Conservation (phyloP, 129 eudicot genomes). For the Helichrysum umbraculigerum region DNA sequence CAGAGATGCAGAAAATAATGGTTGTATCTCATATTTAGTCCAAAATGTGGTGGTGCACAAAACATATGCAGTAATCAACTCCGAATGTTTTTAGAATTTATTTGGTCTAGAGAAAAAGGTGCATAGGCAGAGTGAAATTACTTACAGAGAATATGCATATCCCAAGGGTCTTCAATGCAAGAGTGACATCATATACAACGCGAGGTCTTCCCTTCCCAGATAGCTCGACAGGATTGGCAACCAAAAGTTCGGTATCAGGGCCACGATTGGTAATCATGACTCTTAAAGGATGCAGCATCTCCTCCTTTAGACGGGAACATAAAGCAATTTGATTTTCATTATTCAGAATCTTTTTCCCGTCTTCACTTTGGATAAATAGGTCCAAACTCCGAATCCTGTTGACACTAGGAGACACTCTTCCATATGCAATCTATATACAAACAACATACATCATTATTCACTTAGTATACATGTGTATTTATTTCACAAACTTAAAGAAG, state of each 20-base stretch:
- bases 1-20: too few species aligned
- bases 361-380: slow-evolving; percentile 64
- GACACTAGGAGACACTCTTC: slow-evolving; percentile 58
- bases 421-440: slow-evolving; percentile 60
- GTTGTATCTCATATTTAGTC: too few species aligned
- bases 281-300: slow-evolving; percentile 85
- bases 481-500: not conserved
- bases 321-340: slow-evolving; percentile 51
- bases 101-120: not conserved
- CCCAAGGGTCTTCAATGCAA: slow-evolving; percentile 64
- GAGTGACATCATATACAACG: slow-evolving; percentile 84
- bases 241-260: slow-evolving; percentile 86
- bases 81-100: too few species aligned
- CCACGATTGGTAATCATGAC: slow-evolving; percentile 80
- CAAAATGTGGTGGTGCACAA: too few species aligned
- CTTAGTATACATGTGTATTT: not conserved
- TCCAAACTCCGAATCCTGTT: slow-evolving; percentile 73
- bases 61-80: too few species aligned
- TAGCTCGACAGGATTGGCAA: slow-evolving; percentile 90
- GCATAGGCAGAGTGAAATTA: not conserved
- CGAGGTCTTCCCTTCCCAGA: slow-evolving; percentile 92
- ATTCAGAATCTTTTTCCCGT: slow-evolving; percentile 80
- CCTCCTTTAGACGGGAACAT: slow-evolving; percentile 81
- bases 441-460: slow-evolving; percentile 15
- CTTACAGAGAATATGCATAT: slow-evolving; percentile 88